Base-by-base conservation (phyloP, 495 filamentous ascomycete species). In the Cryomyces minteri region DNA sequence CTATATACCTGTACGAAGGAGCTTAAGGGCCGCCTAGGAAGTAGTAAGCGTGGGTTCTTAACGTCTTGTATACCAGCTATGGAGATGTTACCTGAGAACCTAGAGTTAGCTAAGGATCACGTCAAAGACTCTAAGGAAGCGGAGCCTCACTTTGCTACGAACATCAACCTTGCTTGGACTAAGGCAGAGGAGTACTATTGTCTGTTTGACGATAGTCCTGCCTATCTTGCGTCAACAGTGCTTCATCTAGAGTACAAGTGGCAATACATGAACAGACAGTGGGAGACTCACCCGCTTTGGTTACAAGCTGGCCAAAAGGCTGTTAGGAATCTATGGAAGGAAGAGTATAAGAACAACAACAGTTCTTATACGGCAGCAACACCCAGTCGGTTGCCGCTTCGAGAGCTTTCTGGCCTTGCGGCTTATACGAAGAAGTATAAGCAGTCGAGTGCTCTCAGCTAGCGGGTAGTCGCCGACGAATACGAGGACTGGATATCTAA, bases 121-220 rank as follows among this genome's bases (percentile, higher is more conserved):
- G 6, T 7, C n/a, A n/a, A 37, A 37, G 7, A 37, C 33, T n/a
- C n/a, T n/a, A n/a, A n/a, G n/a, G n/a, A 37, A 7, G 7, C 33
- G n/a, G 39, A 47, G 45, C 28, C 41, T 43, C 39, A 47, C 45
- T 38, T 47, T 25, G 28, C 18, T 28, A 42, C 32, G n/a, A 42
- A 42, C 39, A 47, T 47, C n/a, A 42, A 47, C 25, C 39, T 38
- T 32, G 45, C 29, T 39, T 47, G 29, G 45, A 25, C 41, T 25
- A 47, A 47, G 45, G 34, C 40, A 8, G 30, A 47, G 6, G 6
- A n/a, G 34, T 47, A 47, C 7, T 47, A 47, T 39, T 25, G 28
- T 11, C 40, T 30, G 28, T 39, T 47, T n/a, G 45, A 47, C 40
- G 40, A 47, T 10, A 43, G 14, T 12, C 45, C 45, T 9, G 29